These are phyloP conservation scores for Neopestalotiopsis clavispora DNA, from an alignment of 2,329 filamentous ascomycete species.

Conservation along the genomic window DNA sequence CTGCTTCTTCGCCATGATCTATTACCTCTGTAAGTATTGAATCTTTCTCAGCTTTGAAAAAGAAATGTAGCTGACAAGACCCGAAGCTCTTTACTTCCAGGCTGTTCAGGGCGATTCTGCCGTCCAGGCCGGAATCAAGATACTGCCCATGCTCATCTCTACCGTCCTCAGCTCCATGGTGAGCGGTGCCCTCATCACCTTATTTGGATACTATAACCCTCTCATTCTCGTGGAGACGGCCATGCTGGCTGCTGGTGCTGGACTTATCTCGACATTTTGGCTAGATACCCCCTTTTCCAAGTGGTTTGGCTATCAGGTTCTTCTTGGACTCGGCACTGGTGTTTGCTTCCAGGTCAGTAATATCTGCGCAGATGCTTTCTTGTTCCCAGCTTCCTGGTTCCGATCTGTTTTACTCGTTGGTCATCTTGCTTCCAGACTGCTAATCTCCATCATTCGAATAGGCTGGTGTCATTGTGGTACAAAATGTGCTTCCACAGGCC, in stretches of 20 bases:
- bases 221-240: constrained; percentile 42
- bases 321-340: constrained; percentile 59
- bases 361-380: no score
- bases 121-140: constrained; percentile 57
- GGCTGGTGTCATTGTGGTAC: constrained; percentile 53
- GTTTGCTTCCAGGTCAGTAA: constrained; percentile 45
- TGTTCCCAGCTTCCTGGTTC: no score
- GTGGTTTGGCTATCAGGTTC: constrained; percentile 65
- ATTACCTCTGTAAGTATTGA: constrained; percentile 52
- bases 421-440: no score
- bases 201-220: constrained; percentile 47
- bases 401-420: no score
- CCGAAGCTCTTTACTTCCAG: constrained; percentile 54
- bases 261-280: constrained; percentile 58
- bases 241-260: constrained; percentile 48
- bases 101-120: constrained; percentile 55
- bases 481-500: constrained; percentile 53
- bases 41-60: neutral
- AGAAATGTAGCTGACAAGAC: neutral
- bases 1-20: constrained; percentile 57
- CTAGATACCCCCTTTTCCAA: constrained; percentile 48
- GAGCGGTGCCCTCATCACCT: constrained; percentile 38
- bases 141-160: constrained; percentile 55
- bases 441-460: no score
- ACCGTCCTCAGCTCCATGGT: constrained; percentile 51